Evolutionary conservation across 805 yeast species (phyloP), one percentile per base, ranked within the genome.

Genomic region (Saturnispora diversa): DNA sequence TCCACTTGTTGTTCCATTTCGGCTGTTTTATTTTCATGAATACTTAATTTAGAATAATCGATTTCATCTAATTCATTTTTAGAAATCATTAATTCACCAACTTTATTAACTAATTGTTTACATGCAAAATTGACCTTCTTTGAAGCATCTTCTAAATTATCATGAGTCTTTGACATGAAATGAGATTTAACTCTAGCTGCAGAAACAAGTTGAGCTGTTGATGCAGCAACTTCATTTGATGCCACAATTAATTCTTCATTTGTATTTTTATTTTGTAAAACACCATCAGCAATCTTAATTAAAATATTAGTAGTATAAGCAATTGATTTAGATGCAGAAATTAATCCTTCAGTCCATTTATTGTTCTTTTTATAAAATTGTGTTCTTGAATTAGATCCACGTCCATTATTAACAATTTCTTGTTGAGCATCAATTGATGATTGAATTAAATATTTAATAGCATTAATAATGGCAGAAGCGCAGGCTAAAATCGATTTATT

Each of bases 1-100:
- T 84, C 88, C 6, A 86, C 95, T 58, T 86, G 96, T 59, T 85
- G 95, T 55, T 85, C 94, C 94, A 86, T 84, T 52, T 87, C 92
- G 17, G 75, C 73, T 0, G 94, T 82, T 60, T 81, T 83, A 51
- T 84, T 85, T 59, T 85, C 94, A 56, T 83, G 84, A 23, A 83
- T 72, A 7, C 84, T 69, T 42, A 84, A 60, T 52, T 71, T 73
- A 17, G 83, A 68, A 55, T 78, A 82, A 57, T 87, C 94, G 42
- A 78, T 62, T n/a, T 53, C 61, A 20, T 66, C 62, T 5, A 52
- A 47, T 9, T 48, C 52, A 5, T 64, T 68, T 31, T 62, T 48
- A 17, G 30, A 47, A 5, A 46, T 23, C 17, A 52, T 51, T 35
- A 52, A 37, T 25, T 50, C 45, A 17, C 45, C 44, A 2, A 86